A percentile compares a stretch with the other conserved stretches of the same genome.
phyloP scores from a whole-genome alignment of 1,139 yeast genomes.

The Chernovozyma aurita region DNA sequence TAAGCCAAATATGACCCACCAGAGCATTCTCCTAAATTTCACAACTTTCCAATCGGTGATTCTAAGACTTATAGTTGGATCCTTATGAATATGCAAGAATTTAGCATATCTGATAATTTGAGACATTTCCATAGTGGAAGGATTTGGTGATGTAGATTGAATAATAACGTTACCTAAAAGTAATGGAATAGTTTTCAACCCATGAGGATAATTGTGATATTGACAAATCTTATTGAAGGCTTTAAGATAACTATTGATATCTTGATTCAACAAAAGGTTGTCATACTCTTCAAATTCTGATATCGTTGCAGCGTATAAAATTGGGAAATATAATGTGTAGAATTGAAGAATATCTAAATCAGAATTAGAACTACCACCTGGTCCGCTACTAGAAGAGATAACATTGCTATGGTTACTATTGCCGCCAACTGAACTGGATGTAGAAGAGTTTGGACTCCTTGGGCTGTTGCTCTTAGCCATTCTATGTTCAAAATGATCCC shows the following conservation, averaged over 20 bases:
- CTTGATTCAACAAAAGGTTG: conserved; percentile 43
- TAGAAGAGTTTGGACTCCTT: neutral
- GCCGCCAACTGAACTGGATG: neutral
- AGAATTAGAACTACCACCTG: conserved; percentile 6
- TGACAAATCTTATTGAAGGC: conserved; percentile 47
- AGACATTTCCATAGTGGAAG: conserved; percentile 49
- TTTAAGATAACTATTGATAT: conserved; percentile 43
- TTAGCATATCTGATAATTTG: conserved; percentile 52
- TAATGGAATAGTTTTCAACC: conserved; percentile 42
- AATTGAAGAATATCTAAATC: conserved; percentile 40
- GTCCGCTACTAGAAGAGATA: conserved; percentile 12
- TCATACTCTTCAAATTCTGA: conserved; percentile 54
- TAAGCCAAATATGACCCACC: conserved; percentile 65
- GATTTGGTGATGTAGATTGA: conserved; percentile 54
- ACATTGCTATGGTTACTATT: neutral
- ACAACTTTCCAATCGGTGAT: conserved; percentile 45
- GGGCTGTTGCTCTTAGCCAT: conserved; percentile 4
- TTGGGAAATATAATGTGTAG: conserved; percentile 45
- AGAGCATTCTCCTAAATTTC: conserved; percentile 49
- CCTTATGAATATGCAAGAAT: conserved; percentile 52
- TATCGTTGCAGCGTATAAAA: conserved; percentile 49
- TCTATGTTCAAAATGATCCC: conserved; percentile 29
- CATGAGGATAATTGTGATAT: conserved; percentile 50
- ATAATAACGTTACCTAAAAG: conserved; percentile 48
- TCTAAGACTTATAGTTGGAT: conserved; percentile 49